Percentiles rank a stretch among this genome's conserved stretches.
Evolutionary conservation across 1,284 basidiomycete genomes (phyloP).

Genomic region (Wolfiporia cocos): DNA sequence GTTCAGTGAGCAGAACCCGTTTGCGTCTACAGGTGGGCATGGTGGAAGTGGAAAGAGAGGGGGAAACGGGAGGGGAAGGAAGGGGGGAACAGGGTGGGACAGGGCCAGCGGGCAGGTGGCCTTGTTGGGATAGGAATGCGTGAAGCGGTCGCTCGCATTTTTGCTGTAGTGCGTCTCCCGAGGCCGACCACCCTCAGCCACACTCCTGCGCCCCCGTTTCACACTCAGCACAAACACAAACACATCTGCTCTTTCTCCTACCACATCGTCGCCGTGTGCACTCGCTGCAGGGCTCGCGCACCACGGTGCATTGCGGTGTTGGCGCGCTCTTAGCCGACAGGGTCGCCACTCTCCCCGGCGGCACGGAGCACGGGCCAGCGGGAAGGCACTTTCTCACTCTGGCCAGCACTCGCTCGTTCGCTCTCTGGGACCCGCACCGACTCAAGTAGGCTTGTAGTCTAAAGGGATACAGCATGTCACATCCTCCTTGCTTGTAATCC

Average conservation of each 20-base stretch:
- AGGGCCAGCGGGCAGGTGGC: conserved; percentile 22
- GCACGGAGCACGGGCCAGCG: too few species aligned
- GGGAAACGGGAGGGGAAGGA: conserved; percentile 17
- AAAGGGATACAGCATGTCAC: too few species aligned
- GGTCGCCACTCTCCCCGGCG: too few species aligned
- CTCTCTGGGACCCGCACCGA: too few species aligned
- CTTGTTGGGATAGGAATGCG: conserved; percentile 25
- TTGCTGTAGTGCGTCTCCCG: conserved; percentile 27
- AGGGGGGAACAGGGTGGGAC: conserved; percentile 14
- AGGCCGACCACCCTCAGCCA: conserved; percentile 23
- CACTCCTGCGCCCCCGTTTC: conserved; percentile 14
- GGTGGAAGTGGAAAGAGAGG: conserved; percentile 16
- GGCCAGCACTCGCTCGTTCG: too few species aligned
- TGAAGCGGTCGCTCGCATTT: conserved; percentile 29
- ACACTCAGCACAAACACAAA: conserved; percentile 13
- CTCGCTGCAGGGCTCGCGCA: too few species aligned
- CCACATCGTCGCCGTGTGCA: not conserved
- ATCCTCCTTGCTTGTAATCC: too few species aligned
- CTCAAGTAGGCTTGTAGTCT: too few species aligned
- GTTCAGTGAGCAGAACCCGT: conserved; percentile 82
- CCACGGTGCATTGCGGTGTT: too few species aligned
- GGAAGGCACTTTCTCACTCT: too few species aligned
- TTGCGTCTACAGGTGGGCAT: conserved; percentile 93
- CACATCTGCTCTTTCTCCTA: conserved; percentile 7
- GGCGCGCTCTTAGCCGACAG: too few species aligned